Base-by-base conservation (phyloP, 306 rosid genomes). In the Vigna radiata region DNA sequence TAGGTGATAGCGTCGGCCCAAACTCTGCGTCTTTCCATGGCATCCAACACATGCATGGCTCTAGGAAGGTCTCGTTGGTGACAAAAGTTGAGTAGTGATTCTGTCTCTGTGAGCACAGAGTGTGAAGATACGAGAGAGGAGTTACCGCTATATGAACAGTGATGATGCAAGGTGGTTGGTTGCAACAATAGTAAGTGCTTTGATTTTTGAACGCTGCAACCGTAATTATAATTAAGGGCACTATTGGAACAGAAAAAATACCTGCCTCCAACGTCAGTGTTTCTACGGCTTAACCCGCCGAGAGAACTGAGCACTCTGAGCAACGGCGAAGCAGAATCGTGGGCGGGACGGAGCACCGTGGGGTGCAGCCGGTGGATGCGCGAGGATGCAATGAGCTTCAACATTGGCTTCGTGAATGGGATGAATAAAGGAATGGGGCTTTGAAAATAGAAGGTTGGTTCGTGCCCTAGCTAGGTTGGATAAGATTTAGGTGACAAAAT, bases 211-310 rank as follows among this genome's bases (percentile, higher is more conserved):
- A 29, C 3, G 33, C 33, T 29, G 33, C 33, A 4, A 4, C 4
- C 3, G 33, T 4, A 29, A 3, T 29, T 29, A 29, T 29, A 29
- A 29, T 29, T 29, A 3, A 29, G 33, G 33, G 33, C 4, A 29
- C 33, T 29, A 29, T 29, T 98, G 13, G 99, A 92, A 88, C 98
- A 89, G 82, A 87, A 96, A 73, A 89, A 88, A 23, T 80, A 86
- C 47, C 91, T 84, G 46, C 88, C 82, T 67, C 70, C 82, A 52
- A 83, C 54, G 58, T 49, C 81, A 2, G 83, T 56, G 58, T 70
- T 77, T 21, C 85, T 82, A 70, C 75, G 47, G 31, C 75, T 50
- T 50, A 84, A 72, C 2, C 85, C 86, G 25, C 86, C 60, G 71
- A 89, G 87, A 6, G 93, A 87, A 76, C 56, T 80, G 58, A 92